Evolutionary conservation across 441 rosid genomes (phyloP).

Genomic region (Capsella rubella): DNA sequence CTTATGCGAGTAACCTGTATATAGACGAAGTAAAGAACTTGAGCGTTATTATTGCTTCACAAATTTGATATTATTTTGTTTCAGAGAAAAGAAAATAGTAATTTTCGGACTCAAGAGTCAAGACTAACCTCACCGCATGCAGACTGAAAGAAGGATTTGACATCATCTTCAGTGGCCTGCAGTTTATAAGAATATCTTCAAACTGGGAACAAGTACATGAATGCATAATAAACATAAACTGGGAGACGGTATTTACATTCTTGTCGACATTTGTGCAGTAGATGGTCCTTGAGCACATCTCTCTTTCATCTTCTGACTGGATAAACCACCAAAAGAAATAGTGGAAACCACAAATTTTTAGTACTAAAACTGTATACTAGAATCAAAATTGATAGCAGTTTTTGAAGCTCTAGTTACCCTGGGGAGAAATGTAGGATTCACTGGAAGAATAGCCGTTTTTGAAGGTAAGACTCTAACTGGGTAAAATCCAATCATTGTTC

Average conservation of each 20-base stretch:
- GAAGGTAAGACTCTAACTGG: conserved; percentile 79
- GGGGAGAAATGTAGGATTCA: conserved; percentile 76
- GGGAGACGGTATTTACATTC: conserved; percentile 46
- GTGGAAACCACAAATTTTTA: background rate
- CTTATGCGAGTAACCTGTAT: conserved; percentile 72
- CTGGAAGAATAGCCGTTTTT: conserved; percentile 83
- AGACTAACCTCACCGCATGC: conserved; percentile 69
- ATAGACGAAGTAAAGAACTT: background rate
- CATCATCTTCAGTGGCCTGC: conserved; percentile 70
- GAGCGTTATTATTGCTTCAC: conserved; percentile 6
- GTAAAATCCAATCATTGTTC: conserved; percentile 70
- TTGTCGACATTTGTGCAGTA: conserved; percentile 79
- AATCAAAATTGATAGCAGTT: background rate
- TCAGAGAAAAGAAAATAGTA: conserved; percentile 1
- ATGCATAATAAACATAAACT: background rate
- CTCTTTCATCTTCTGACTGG: conserved; percentile 83
- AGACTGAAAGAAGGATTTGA: conserved; percentile 61
- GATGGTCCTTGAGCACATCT: conserved; percentile 74
- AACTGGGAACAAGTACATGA: background rate
- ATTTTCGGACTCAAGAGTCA: background rate
- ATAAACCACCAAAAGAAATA: conserved; percentile 26
- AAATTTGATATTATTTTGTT: background rate
- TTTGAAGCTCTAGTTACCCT: conserved; percentile 49
- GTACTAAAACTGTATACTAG: conserved; percentile 13
- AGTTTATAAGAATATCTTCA: background rate